Evolutionary conservation across 1,284 basidiomycete genomes (phyloP).

Genomic region (Microstroma glucosiphilum): DNA sequence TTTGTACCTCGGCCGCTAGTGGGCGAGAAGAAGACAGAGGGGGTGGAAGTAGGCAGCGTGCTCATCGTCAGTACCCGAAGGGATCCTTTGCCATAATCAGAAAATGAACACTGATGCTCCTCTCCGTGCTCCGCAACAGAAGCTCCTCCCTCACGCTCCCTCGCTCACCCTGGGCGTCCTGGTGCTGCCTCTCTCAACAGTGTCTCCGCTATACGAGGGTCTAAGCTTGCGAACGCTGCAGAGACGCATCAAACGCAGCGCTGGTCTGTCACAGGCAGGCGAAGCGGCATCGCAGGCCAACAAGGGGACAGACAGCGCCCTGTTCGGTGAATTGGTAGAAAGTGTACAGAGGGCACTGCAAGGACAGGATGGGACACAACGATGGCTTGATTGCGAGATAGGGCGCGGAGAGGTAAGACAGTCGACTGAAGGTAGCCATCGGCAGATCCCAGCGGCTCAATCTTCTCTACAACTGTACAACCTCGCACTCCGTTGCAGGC

Average conservation of each 20-base stretch:
- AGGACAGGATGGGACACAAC: background rate
- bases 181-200: background rate
- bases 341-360: background rate
- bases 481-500: background rate
- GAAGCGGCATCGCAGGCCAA: background rate
- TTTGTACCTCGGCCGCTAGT: no score
- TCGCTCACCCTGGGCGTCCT: background rate
- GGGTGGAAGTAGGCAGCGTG: no score
- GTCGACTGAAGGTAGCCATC: background rate
- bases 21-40: no score
- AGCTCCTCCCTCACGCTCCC: background rate
- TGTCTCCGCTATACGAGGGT: constrained; percentile 1
- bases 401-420: background rate
- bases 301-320: background rate
- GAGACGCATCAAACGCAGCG: background rate
- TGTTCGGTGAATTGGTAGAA: background rate
- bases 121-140: no score
- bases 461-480: background rate
- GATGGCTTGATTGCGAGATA: background rate
- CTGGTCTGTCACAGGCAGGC: background rate
- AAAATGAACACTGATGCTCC: no score
- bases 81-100: no score
- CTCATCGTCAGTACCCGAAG: no score
- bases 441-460: background rate
- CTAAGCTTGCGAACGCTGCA: constrained; percentile 2